Evolutionary conservation across 768 basidiomycete genomes (phyloP).

Genomic region (Naganishia vishniacii): DNA sequence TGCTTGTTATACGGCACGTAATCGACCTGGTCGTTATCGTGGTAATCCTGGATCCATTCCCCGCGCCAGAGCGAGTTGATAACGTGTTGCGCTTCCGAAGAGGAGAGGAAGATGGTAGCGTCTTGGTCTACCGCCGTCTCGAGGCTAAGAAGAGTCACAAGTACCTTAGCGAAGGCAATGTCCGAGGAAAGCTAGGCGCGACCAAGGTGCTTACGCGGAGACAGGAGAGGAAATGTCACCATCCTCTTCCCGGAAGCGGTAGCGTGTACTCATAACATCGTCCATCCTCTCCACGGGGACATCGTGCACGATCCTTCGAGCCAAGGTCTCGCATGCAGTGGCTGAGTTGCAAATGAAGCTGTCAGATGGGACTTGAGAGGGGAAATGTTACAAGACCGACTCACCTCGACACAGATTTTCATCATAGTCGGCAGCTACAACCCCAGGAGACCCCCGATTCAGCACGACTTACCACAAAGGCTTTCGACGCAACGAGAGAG

Average conservation of each 20-base stretch:
- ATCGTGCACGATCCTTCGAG: conserved; percentile 55
- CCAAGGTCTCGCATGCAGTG: conserved; percentile 75
- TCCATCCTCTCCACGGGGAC: conserved; percentile 61
- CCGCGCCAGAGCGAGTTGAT: conserved; percentile 78
- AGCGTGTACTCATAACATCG: conserved; percentile 71
- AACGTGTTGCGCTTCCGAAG: conserved; percentile 59
- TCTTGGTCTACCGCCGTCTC: conserved; percentile 90
- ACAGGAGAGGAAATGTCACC: conserved; percentile 55
- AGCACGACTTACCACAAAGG: background rate
- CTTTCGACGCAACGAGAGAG: background rate
- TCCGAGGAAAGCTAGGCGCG: background rate
- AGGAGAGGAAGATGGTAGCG: conserved; percentile 55
- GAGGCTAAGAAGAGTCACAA: conserved; percentile 55
- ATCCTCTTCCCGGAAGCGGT: conserved; percentile 64
- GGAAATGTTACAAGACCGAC: background rate
- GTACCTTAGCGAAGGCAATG: too few species aligned
- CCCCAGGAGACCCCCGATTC: too few species aligned
- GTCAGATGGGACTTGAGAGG: background rate
- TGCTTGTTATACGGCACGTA: conserved; percentile 65
- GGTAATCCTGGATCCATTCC: conserved; percentile 70
- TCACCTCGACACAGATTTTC: conserved; percentile 69
- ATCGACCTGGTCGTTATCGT: conserved; percentile 68
- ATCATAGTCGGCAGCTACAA: conserved; percentile 65
- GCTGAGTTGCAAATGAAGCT: conserved; percentile 56
- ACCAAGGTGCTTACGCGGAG: conserved; percentile 22